Conservation (phyloP, 495 filamentous ascomycete species). For the Bathelium albidoporum region DNA sequence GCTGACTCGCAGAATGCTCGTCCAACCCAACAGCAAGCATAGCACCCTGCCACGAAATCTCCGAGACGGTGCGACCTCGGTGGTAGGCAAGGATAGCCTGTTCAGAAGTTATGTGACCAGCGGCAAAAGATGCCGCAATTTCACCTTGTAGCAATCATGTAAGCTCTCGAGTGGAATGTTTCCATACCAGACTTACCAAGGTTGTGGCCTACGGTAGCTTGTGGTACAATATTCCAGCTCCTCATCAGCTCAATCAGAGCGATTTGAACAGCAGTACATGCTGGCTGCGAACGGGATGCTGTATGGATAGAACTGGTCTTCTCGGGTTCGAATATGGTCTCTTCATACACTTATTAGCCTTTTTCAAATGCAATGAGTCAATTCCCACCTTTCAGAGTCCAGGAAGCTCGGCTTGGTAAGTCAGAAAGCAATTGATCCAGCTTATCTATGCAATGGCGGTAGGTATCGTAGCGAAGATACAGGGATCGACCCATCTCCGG, state of each 20-base stretch:
- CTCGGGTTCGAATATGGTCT: neutral
- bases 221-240: slow-evolving; percentile 22
- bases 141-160: no score
- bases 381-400: neutral
- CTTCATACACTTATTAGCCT: no score
- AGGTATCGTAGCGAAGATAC: neutral
- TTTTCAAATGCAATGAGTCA: no score
- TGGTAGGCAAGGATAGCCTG: slow-evolving; percentile 39
- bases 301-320: neutral
- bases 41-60: neutral
- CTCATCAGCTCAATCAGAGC: slow-evolving; percentile 19
- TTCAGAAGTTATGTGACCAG: slow-evolving; percentile 36
- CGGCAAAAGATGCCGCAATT: slow-evolving; percentile 53
- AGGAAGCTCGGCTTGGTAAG: neutral
- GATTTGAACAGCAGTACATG: slow-evolving; percentile 21
- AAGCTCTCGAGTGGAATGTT: no score
- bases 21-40: neutral
- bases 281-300: slow-evolving; percentile 8
- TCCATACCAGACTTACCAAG: no score
- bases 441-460: neutral
- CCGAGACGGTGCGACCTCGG: slow-evolving; percentile 19
- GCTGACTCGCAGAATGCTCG: neutral
- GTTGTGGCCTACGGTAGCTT: slow-evolving; percentile 46
- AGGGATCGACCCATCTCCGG: slow-evolving; percentile 27
- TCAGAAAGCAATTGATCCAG: neutral